Percentiles rank a stretch among this genome's conserved stretches.
Evolutionary conservation across 371 early-diverging fungal genomes (phyloP).

Genomic region (Capillidium heterosporum): DNA sequence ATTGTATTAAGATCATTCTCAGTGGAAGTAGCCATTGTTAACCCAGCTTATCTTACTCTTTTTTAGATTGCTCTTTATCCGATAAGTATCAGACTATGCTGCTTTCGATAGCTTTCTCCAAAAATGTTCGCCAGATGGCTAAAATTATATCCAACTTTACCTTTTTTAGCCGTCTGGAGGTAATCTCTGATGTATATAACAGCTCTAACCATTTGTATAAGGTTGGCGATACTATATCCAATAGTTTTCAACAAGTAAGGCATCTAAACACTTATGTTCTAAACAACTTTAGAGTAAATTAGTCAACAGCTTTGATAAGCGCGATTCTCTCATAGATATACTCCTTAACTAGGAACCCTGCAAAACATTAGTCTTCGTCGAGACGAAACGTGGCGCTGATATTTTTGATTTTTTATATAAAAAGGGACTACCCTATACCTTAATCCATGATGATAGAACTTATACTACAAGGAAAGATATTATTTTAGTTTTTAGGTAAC

Average conservation of each 20-base stretch:
- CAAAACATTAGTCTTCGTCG: not conserved
- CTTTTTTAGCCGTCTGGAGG: not conserved
- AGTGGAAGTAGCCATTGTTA: conserved; percentile 15
- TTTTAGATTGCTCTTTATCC: not conserved
- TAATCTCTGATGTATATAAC: not conserved
- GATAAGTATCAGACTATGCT: not conserved
- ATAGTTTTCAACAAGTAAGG: not conserved
- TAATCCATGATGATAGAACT: not conserved
- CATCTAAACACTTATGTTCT: not conserved
- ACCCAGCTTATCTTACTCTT: not conserved
- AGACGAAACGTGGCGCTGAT: not conserved
- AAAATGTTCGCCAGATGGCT: not conserved
- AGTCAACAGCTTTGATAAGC: conserved; percentile 3
- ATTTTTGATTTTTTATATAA: not conserved
- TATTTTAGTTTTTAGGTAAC: conserved; percentile 37
- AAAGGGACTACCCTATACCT: not conserved
- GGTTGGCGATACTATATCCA: conserved; percentile 8
- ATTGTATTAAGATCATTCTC: conserved; percentile 29
- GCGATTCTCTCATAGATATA: conserved; percentile 4
- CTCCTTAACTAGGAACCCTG: conserved; percentile 7
- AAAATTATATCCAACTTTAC: not conserved
- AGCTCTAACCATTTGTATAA: not conserved
- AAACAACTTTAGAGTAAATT: not conserved
- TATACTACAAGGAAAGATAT: not conserved
- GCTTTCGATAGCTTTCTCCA: not conserved